Percentiles rank a stretch among this genome's conserved stretches.
Conservation (phyloP, 257 asterid genomes). For the Leonotis leonurus region DNA sequence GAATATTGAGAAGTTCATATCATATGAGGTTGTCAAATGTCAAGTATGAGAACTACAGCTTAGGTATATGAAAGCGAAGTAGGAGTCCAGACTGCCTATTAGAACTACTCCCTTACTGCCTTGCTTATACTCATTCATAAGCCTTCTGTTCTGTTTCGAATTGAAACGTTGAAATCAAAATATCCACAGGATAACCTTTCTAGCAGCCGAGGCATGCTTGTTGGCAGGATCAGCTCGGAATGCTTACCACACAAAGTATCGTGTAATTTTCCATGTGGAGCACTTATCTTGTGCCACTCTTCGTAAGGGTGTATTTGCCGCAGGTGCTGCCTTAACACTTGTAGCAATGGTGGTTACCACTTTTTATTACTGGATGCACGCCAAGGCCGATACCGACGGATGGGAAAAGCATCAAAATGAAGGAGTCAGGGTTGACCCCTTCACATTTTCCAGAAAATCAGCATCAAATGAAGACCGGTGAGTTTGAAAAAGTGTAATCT, state of each 20-base stretch:
- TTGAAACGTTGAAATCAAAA: slow-evolving; percentile 3
- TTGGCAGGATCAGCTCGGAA: slow-evolving; percentile 92
- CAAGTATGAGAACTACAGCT: background rate
- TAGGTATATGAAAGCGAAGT: background rate
- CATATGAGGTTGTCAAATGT: background rate
- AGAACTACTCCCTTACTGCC: too few relatives aligned
- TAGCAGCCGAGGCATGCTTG: slow-evolving; percentile 92
- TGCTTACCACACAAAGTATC: slow-evolving; percentile 89
- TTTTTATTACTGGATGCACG: slow-evolving; percentile 71
- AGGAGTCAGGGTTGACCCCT: slow-evolving; percentile 72
- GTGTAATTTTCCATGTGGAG: slow-evolving; percentile 48
- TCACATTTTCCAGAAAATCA: slow-evolving; percentile 39
- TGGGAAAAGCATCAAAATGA: slow-evolving; percentile 83
- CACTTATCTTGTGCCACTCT: slow-evolving; percentile 82
- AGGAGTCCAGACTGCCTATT: background rate
- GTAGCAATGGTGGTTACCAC: slow-evolving; percentile 50
- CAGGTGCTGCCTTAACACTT: slow-evolving; percentile 74
- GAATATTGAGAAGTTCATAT: background rate
- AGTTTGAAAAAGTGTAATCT: slow-evolving; percentile 23
- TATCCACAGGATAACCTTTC: slow-evolving; percentile 62
- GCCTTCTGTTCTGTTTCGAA: background rate
- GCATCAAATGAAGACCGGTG: slow-evolving; percentile 35
- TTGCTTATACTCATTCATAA: background rate
- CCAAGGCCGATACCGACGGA: slow-evolving; percentile 85
- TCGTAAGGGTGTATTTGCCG: slow-evolving; percentile 92